Percentiles rank a stretch among this genome's conserved stretches.
phyloP scores from a whole-genome alignment of 2,329 filamentous ascomycete genomes.

The Calonectria montana region DNA sequence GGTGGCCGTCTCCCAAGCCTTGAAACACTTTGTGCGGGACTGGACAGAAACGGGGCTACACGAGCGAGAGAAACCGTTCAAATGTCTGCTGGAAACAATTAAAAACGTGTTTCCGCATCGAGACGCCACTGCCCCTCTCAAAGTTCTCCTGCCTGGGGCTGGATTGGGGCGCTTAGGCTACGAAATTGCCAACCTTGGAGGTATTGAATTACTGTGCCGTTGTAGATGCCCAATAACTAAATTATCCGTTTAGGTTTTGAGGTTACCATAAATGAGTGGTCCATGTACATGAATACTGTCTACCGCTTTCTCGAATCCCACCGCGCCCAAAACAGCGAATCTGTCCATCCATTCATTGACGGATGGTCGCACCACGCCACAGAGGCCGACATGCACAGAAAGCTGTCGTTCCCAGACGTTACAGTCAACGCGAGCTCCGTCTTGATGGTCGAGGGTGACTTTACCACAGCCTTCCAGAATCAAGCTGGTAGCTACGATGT shows the following conservation, averaged over 20 bases:
- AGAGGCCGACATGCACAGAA: constrained; percentile 58
- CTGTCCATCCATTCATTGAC: constrained; percentile 65
- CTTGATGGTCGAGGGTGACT: constrained; percentile 66
- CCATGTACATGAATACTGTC: constrained; percentile 66
- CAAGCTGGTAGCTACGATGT: constrained; percentile 55
- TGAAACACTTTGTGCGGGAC: constrained; percentile 69
- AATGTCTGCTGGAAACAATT: constrained; percentile 51
- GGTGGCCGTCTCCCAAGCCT: constrained; percentile 61
- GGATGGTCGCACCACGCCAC: constrained; percentile 67
- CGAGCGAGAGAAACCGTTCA: constrained; percentile 58
- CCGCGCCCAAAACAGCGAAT: constrained; percentile 36
- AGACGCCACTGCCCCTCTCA: constrained; percentile 36
- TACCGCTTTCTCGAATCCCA: constrained; percentile 60
- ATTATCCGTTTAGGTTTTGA: constrained; percentile 52
- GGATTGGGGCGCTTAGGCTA: constrained; percentile 64
- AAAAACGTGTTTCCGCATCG: constrained; percentile 46
- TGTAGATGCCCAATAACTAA: background rate
- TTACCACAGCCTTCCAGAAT: constrained; percentile 55
- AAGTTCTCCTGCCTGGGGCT: constrained; percentile 63
- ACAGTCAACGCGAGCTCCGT: constrained; percentile 50
- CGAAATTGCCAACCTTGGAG: constrained; percentile 58
- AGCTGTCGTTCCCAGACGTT: constrained; percentile 58
- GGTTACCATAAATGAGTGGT: constrained; percentile 69
- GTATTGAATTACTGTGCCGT: constrained; percentile 32
- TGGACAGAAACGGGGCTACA: constrained; percentile 61